Evolutionary conservation across 176 grass and related monocot species (phyloP).

Genomic region (Hyparrhenia diplandra): DNA sequence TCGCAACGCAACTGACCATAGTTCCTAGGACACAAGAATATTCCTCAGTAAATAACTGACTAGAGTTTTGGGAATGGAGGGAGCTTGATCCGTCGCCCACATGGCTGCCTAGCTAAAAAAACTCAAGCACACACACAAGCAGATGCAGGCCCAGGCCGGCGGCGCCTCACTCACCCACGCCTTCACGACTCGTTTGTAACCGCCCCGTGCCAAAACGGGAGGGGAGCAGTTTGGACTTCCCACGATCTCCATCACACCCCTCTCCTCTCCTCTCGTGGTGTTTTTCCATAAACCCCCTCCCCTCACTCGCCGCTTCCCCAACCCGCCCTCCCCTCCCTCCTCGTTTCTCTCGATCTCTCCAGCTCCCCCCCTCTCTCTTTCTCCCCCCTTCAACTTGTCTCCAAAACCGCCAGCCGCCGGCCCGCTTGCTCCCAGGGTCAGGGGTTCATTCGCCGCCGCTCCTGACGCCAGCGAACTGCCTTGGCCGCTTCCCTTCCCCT

Average conservation of each 20-base stretch:
- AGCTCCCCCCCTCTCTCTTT: background rate
- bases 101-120: background rate
- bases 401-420: conserved; percentile 25
- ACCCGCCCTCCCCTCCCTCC: background rate
- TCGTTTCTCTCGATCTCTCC: conserved; percentile 34
- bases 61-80: background rate
- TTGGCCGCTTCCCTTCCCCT: background rate
- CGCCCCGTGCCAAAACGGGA: conserved; percentile 19
- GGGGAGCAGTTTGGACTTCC: conserved; percentile 8
- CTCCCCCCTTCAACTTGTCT: background rate
- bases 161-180: too few relatives aligned
- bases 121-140: background rate
- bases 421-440: background rate
- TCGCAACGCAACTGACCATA: background rate
- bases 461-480: background rate
- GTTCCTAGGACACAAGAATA: background rate
- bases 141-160: too few relatives aligned
- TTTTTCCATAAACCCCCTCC: conserved; percentile 31
- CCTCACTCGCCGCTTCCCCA: background rate
- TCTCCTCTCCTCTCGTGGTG: too few relatives aligned
- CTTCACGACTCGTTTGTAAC: background rate
- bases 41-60: background rate
- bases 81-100: background rate
- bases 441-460: background rate
- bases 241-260: conserved; percentile 6